Base-by-base conservation (phyloP, 2,329 filamentous ascomycete genomes). In the Colletotrichum acutatum region DNA sequence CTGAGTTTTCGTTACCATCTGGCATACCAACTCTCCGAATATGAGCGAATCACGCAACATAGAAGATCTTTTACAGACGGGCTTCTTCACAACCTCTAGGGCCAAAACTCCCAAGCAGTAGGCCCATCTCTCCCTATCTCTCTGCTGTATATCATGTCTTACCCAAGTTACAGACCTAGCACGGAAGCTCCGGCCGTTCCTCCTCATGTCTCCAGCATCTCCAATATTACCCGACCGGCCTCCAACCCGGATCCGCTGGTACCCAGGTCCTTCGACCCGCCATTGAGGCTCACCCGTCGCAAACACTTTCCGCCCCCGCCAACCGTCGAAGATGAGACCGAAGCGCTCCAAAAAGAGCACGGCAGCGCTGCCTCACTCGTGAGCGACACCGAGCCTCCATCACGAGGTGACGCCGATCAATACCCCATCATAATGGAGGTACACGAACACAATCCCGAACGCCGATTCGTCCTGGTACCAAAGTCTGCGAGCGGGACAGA, bases 261-360 rank as follows among this genome's bases (percentile, higher is more conserved):
- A 11, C 64, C 66, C 19, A 46, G 73, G 12, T 46, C 75, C 74
- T 49, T 74, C 57, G 75, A 54, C 75, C 76, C 71, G 76, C 78
- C 32, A 63, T 14, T 26, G n/a, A 72, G 63, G 30, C 42, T 52
- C 42, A 52, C 52, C 59, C 72, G 70, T 19, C 72, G 78, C 56
- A 81, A 75, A 67, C 77, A 80, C 73, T 86, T 85, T 78, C 91
- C 92, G 6, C 92, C 92, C 1, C 85, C 86, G 22, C 91, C 93
- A 4, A 90, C 82, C 46, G 92, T 92, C 60, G 93, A 95, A 79
- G 93, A 95, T 78, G 93, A 94, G 80, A 83, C 79, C 19, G 86
- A 84, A 16, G 89, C 92, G 8, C 81, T 94, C 49, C 88, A 88
- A 6, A 90, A 87, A 79, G 93, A 95, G 78, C 82, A 89, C 76